phyloP scores from a whole-genome alignment of 192 early-diverging fungal species.

The Paraglomus brasilianum region DNA sequence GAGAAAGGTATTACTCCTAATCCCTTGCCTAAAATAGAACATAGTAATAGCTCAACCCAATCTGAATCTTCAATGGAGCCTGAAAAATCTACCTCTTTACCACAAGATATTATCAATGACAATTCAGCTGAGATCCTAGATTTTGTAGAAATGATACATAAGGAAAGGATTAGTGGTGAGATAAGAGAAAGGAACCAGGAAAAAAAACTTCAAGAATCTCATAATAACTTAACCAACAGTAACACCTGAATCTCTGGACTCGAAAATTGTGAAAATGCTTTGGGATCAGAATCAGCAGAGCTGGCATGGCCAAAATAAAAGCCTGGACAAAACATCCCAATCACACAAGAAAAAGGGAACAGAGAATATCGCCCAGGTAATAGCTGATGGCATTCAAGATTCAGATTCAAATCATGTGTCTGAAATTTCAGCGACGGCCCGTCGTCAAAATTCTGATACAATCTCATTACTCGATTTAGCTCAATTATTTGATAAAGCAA shows the following conservation, averaged over 20 bases:
- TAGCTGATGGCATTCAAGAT: conserved; percentile 17
- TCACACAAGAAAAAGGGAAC: conserved; percentile 30
- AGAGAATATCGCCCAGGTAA: conserved; percentile 20
- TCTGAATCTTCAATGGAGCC: conserved; percentile 24
- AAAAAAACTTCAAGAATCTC: conserved; percentile 28
- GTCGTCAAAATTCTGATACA: conserved; percentile 12
- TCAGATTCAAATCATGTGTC: conserved; percentile 9
- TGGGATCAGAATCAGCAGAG: conserved; percentile 19
- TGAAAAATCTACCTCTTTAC: conserved; percentile 15
- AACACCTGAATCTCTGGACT: conserved; percentile 24
- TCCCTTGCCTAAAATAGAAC: conserved; percentile 17
- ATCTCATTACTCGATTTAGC: neutral
- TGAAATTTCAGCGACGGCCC: conserved; percentile 25
- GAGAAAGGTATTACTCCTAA: conserved; percentile 10
- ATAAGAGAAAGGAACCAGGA: conserved; percentile 6
- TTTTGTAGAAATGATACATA: conserved; percentile 19
- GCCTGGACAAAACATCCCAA: conserved; percentile 7
- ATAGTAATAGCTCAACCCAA: conserved; percentile 10
- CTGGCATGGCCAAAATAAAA: no score
- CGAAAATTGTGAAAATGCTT: conserved; percentile 8
- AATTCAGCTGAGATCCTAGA: conserved; percentile 17
- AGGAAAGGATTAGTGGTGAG: conserved; percentile 25
- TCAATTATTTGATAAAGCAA: conserved; percentile 26
- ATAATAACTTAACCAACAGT: conserved; percentile 25
- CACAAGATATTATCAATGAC: conserved; percentile 21